Evolutionary conservation across 2,329 filamentous ascomycete species (phyloP).

Genomic region (Cercospora brassicicola): DNA sequence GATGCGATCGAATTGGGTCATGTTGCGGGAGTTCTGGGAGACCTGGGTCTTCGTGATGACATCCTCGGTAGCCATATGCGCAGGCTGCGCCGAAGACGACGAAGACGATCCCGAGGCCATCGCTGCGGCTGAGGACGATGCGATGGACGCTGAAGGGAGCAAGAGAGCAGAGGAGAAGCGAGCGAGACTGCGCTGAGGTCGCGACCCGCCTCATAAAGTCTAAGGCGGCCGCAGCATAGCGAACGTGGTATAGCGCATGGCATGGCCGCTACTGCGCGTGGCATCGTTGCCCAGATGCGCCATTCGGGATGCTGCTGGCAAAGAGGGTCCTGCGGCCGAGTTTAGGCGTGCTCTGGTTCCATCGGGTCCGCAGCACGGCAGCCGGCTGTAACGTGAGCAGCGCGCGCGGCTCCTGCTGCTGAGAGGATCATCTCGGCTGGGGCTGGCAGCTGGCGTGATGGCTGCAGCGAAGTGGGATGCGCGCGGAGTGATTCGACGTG

Average conservation of each 20-base stretch:
- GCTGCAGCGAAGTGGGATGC: background rate
- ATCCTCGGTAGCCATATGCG: slow-evolving; percentile 18
- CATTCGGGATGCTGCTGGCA: slow-evolving; percentile 2
- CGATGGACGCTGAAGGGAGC: background rate
- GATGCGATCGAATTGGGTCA: slow-evolving; percentile 23
- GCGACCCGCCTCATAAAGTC: background rate
- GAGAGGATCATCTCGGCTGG: background rate
- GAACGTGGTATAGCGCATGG: background rate
- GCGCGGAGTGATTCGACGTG: background rate
- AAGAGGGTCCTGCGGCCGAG: background rate
- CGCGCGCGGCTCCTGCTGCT: background rate
- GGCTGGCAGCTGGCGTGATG: background rate
- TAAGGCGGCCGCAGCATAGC: background rate
- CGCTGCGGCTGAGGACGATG: background rate
- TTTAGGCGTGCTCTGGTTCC: background rate
- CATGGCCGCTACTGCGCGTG: slow-evolving; percentile 15
- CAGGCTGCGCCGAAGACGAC: slow-evolving; percentile 26
- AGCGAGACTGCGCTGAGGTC: background rate
- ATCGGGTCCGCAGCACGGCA: background rate
- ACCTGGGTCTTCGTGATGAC: slow-evolving; percentile 28
- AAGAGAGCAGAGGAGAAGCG: background rate
- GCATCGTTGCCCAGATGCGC: slow-evolving; percentile 7
- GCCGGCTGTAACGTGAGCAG: slow-evolving; percentile 1
- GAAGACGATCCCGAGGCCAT: slow-evolving; percentile 21
- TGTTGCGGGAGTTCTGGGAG: slow-evolving; percentile 19